These are phyloP conservation scores for Aspergillus egyptiacus DNA, from an alignment of 495 filamentous ascomycete genomes.

Conservation along the genomic window DNA sequence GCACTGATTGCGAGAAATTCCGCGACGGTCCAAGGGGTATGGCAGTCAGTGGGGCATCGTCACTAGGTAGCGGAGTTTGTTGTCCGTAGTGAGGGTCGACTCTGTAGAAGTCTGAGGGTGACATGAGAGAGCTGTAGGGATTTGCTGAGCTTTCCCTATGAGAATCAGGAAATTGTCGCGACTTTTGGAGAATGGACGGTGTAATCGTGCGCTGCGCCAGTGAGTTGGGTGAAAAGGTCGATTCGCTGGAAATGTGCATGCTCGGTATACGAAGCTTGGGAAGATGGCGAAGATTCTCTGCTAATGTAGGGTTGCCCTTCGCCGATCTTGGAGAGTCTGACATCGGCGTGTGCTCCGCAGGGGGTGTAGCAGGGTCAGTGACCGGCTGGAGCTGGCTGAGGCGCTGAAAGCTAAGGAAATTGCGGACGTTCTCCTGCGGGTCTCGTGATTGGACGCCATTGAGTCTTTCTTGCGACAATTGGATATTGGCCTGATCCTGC, in stretches of 20 bases:
- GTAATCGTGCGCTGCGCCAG: slow-evolving; percentile 23
- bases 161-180: background rate
- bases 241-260: slow-evolving; percentile 4
- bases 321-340: slow-evolving; percentile 29
- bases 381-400: slow-evolving; percentile 37
- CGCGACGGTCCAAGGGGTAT: slow-evolving; percentile 66
- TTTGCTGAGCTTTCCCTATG: background rate
- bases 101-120: slow-evolving; percentile 26
- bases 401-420: slow-evolving; percentile 79
- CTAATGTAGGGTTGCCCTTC: slow-evolving; percentile 8
- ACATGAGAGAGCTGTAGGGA: slow-evolving; percentile 5
- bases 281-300: slow-evolving; percentile 45
- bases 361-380: slow-evolving; percentile 37
- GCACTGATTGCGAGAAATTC: slow-evolving; percentile 77
- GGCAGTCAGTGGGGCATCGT: slow-evolving; percentile 81
- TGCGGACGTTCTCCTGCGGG: slow-evolving; percentile 84
- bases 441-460: slow-evolving; percentile 62
- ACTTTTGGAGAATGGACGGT: slow-evolving; percentile 14
- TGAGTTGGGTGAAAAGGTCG: slow-evolving; percentile 1
- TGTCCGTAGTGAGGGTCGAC: slow-evolving; percentile 55
- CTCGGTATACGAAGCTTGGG: slow-evolving; percentile 54
- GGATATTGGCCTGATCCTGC: slow-evolving; percentile 48
- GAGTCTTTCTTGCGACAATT: slow-evolving; percentile 65
- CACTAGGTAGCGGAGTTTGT: slow-evolving; percentile 77
- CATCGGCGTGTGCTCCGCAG: slow-evolving; percentile 45